phyloP scores from a whole-genome alignment of 495 filamentous ascomycete species.

The Eremomyces bilateralis region DNA sequence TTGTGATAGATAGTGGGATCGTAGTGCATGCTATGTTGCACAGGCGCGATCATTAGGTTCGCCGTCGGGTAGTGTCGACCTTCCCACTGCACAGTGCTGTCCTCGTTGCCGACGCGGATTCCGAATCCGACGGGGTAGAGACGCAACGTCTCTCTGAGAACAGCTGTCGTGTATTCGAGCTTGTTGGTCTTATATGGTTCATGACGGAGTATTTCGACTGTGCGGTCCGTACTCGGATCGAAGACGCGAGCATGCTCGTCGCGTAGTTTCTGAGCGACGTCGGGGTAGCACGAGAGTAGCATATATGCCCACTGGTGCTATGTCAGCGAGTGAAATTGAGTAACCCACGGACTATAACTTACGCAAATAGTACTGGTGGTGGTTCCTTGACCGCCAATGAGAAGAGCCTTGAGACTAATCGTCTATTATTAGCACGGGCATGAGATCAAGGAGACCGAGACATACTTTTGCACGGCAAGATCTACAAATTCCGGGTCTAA shows the following conservation, averaged over 20 bases:
- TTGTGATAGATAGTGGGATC: slow-evolving; percentile 7
- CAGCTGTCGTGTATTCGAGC: slow-evolving; percentile 22
- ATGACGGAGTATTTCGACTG: slow-evolving; percentile 10
- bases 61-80: slow-evolving; percentile 4
- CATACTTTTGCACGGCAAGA: background rate
- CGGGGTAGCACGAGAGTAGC: slow-evolving; percentile 13
- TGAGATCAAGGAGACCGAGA: background rate
- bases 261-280: slow-evolving; percentile 8
- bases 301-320: slow-evolving; percentile 12
- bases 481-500: slow-evolving; percentile 5
- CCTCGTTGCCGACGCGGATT: slow-evolving; percentile 1
- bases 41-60: slow-evolving; percentile 2
- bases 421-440: background rate
- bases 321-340: too few relatives aligned
- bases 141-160: slow-evolving; percentile 26
- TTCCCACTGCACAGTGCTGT: slow-evolving; percentile 2
- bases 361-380: slow-evolving; percentile 10
- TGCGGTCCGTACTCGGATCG: slow-evolving; percentile 7
- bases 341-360: too few relatives aligned
- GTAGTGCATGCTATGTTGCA: slow-evolving; percentile 6
- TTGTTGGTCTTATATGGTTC: slow-evolving; percentile 17
- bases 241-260: slow-evolving; percentile 20
- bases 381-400: slow-evolving; percentile 6
- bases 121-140: slow-evolving; percentile 13
- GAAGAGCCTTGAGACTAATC: slow-evolving; percentile 6